phyloP scores from a whole-genome alignment of 2,329 filamentous ascomycete genomes.

The Colletotrichum sansevieriae region DNA sequence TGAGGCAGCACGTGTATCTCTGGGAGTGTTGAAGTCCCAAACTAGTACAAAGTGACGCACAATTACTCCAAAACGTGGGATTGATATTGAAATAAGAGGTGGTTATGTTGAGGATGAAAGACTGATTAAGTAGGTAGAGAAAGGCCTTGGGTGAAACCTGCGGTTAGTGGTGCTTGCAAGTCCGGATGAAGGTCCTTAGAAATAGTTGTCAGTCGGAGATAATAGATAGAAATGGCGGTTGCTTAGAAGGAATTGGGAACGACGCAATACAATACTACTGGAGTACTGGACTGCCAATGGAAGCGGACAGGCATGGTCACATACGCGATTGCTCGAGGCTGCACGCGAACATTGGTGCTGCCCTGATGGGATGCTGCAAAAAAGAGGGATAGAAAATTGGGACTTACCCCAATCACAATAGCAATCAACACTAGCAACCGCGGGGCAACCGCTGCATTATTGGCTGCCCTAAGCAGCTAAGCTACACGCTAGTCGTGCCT shows the following conservation, averaged over 20 bases:
- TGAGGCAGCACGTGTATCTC: neutral
- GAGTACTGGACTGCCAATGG: neutral
- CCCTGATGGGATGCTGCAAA: slow-evolving; percentile 14
- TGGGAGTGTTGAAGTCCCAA: neutral
- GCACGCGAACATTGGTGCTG: slow-evolving; percentile 26
- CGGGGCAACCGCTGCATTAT: slow-evolving; percentile 66
- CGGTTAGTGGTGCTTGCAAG: neutral
- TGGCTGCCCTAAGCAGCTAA: slow-evolving; percentile 53
- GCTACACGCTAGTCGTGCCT: slow-evolving; percentile 27
- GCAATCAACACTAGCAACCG: slow-evolving; percentile 67
- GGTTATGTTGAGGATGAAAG: no score
- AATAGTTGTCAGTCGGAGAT: slow-evolving; percentile 11
- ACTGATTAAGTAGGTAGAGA: no score
- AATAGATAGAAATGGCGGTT: slow-evolving; percentile 13
- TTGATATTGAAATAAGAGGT: neutral
- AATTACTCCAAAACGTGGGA: neutral
- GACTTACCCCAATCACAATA: slow-evolving; percentile 29
- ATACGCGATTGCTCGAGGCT: slow-evolving; percentile 39
- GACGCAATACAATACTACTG: neutral
- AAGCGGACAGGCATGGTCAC: slow-evolving; percentile 13
- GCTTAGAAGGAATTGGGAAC: slow-evolving; percentile 29
- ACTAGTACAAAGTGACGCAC: neutral
- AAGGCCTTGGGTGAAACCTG: neutral
- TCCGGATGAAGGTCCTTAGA: neutral
- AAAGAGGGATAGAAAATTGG: slow-evolving; percentile 29